Evolutionary conservation across 441 rosid species (phyloP), one percentile per base, ranked within the genome.

Genomic region (Erodium trifolium): DNA sequence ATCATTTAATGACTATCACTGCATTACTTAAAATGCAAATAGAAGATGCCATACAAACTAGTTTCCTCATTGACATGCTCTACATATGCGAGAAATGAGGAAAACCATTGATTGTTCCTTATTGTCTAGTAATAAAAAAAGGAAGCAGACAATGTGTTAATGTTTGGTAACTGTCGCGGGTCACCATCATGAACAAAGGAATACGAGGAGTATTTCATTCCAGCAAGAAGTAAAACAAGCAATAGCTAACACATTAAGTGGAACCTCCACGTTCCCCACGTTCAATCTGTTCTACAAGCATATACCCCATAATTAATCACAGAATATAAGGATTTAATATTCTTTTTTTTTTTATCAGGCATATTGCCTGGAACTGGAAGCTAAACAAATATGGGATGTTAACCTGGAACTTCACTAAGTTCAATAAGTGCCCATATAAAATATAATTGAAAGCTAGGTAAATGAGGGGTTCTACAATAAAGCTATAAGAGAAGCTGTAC

Each of bases 1-100:
- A 75, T 72, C 67, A 80, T 59, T 57, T 18, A 57, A 57, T 57
- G 9, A 57, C 27, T 17, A 57, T 6, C 23, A 57, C 34, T 6
- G 27, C 63, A 57, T 8, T 18, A 53, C 14, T 12, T 43, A 9
- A 43, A 2, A 43, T 43, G 34, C 34, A 31, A 31, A 31, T 31
- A 31, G 34, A 31, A 31, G 34, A 37, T 4, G 41, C 41, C 8
- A 13, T 47, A 47, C 53, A 10, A 47, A 47, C 53, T 47, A 47
- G 53, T 16, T 55, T 14, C 31, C 63, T 17, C 31, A 7, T 59
- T 27, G 27, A 7, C 63, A 59, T 59, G 4, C 29, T 7, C 63
- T 17, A 17, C 31, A 5, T 59, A 18, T 59, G 63, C 29, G 29
- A 59, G 10, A 59, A 5, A 59, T 59, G n/a, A 14, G 29, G 19